Percentiles rank a stretch among this genome's conserved stretches.
Evolutionary conservation across 495 filamentous ascomycete genomes (phyloP).

Genomic region (Penicillium cinerascens): DNA sequence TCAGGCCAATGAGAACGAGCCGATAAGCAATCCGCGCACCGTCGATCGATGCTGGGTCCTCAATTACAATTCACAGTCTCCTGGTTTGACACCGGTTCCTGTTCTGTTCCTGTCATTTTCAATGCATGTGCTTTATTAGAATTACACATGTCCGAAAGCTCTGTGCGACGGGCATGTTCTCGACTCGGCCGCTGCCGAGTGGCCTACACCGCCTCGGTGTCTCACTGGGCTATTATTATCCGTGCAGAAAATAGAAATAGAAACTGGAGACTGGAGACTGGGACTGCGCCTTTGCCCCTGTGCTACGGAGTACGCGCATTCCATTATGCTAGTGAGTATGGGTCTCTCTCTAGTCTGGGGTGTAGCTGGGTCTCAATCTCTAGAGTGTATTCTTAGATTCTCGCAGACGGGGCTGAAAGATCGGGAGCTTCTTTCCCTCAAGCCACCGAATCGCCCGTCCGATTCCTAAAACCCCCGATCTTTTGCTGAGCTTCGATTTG

Average conservation of each 20-base stretch:
- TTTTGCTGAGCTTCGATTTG: constrained; percentile 25
- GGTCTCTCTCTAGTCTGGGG: background rate
- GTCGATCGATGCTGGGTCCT: constrained; percentile 14
- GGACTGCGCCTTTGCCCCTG: background rate
- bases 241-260: constrained; percentile 1
- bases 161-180: background rate
- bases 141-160: background rate
- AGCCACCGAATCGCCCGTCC: constrained; percentile 19
- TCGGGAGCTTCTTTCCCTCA: constrained; percentile 11
- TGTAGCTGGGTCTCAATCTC: too few relatives aligned
- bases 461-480: constrained; percentile 41
- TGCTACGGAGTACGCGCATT: too few relatives aligned
- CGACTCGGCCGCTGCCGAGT: background rate
- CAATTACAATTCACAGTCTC: constrained; percentile 4
- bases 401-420: constrained; percentile 30
- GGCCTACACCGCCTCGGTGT: background rate
- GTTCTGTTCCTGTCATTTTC: background rate
- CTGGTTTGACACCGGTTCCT: constrained; percentile 8
- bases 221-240: constrained; percentile 5
- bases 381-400: background rate
- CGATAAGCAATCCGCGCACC: constrained; percentile 31
- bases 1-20: constrained; percentile 33
- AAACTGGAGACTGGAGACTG: background rate
- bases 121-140: background rate
- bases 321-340: background rate